These are phyloP conservation scores for Neurospora sp. DNA, from an alignment of 495 filamentous ascomycete species.

Conservation along the genomic window DNA sequence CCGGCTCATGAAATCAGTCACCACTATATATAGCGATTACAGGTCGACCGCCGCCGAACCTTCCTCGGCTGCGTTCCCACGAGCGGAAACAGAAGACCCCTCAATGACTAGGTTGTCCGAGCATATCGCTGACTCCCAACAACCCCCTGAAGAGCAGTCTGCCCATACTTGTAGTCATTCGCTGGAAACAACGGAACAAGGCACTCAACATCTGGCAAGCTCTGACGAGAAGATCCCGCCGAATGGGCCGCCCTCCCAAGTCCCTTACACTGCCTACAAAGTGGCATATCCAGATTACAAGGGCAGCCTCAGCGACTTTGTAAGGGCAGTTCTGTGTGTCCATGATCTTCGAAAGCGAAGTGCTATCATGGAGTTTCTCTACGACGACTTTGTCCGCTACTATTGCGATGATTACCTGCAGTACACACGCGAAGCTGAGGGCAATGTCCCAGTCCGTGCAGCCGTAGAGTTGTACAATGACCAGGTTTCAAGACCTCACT, in stretches of 20 bases:
- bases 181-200: background rate
- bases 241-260: constrained; percentile 14
- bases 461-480: constrained; percentile 36
- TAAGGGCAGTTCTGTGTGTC: constrained; percentile 44
- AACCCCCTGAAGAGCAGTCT: background rate
- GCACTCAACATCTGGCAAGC: constrained; percentile 2
- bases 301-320: constrained; percentile 45
- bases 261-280: constrained; percentile 41
- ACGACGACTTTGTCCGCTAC: constrained; percentile 58
- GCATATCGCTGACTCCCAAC: background rate
- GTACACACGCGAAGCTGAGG: constrained; percentile 24
- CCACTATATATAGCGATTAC: background rate
- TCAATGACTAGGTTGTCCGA: background rate
- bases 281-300: constrained; percentile 46
- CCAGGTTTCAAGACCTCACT: constrained; percentile 29
- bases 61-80: background rate
- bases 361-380: constrained; percentile 39
- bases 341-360: constrained; percentile 33
- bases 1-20: constrained; percentile 4
- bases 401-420: constrained; percentile 32
- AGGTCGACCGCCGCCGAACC: background rate
- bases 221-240: constrained; percentile 8
- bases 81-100: background rate
- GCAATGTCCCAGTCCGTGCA: constrained; percentile 14
- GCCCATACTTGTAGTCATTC: background rate